These are phyloP conservation scores for Apophysomyces sp. DNA, from an alignment of 371 early-diverging fungal genomes.

Conservation along the genomic window DNA sequence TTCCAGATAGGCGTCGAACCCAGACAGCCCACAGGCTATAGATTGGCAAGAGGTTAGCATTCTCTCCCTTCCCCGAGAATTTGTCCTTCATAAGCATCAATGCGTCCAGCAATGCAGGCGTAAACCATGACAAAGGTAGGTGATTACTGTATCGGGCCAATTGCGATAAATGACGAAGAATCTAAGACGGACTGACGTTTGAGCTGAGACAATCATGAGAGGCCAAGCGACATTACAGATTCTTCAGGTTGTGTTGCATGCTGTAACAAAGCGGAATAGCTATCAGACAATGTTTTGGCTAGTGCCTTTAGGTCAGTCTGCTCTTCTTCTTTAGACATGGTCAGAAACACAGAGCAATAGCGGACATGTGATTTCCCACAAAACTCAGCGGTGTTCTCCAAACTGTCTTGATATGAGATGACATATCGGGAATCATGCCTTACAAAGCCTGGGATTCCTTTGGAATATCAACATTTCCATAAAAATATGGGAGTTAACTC, in stretches of 20 bases:
- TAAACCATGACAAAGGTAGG: conserved; percentile 49
- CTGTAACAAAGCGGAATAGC: conserved; percentile 36
- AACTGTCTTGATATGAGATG: background rate
- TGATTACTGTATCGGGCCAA: conserved; percentile 40
- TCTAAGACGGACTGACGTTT: conserved; percentile 14
- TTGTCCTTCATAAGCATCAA: conserved; percentile 14
- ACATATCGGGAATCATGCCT: background rate
- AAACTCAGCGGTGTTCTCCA: background rate
- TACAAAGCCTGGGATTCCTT: background rate
- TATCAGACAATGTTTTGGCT: conserved; percentile 34
- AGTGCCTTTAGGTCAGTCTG: conserved; percentile 34
- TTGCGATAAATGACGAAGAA: conserved; percentile 22
- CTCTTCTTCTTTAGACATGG: conserved; percentile 6
- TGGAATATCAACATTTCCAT: background rate
- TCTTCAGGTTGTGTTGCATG: conserved; percentile 16
- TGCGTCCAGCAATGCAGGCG: conserved; percentile 21
- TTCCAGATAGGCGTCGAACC: conserved; percentile 30
- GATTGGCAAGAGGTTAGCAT: conserved; percentile 11
- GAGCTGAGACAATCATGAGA: background rate
- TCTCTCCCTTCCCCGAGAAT: background rate
- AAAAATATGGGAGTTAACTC: too few species aligned
- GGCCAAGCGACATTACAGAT: conserved; percentile 11
- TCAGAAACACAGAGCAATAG: background rate
- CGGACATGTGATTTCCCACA: background rate
- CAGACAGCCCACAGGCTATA: conserved; percentile 31